Evolutionary conservation across 2,329 filamentous ascomycete genomes (phyloP).

Genomic region (Trichoderma sp.): DNA sequence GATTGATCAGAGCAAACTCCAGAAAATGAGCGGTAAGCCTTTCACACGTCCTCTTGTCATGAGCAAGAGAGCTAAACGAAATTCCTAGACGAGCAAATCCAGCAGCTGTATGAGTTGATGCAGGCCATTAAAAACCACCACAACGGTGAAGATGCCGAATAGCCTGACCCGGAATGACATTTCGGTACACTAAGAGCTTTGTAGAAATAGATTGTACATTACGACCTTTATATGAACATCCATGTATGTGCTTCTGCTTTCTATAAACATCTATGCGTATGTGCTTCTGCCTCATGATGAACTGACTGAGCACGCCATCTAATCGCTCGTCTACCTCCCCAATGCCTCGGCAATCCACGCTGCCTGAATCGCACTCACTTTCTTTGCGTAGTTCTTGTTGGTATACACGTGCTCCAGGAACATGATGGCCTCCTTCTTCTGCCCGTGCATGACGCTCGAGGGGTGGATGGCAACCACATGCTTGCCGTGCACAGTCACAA

Average conservation of each 20-base stretch:
- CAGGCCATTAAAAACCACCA: slow-evolving; percentile 64
- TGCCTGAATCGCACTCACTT: slow-evolving; percentile 63
- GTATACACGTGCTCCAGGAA: slow-evolving; percentile 69
- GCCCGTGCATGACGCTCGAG: slow-evolving; percentile 62
- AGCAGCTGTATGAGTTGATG: slow-evolving; percentile 94
- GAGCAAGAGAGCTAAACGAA: neutral
- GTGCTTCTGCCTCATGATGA: neutral
- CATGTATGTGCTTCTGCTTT: neutral
- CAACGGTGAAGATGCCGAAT: slow-evolving; percentile 36
- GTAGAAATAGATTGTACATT: slow-evolving; percentile 10
- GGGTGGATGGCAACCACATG: slow-evolving; percentile 65
- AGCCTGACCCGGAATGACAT: neutral
- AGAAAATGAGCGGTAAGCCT: slow-evolving; percentile 87
- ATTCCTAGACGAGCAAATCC: slow-evolving; percentile 81
- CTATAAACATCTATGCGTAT: neutral
- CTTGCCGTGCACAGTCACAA: slow-evolving; percentile 61
- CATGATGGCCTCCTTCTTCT: slow-evolving; percentile 68
- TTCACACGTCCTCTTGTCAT: neutral
- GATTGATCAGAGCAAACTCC: slow-evolving; percentile 79
- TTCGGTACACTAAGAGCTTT: neutral
- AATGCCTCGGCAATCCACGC: slow-evolving; percentile 60
- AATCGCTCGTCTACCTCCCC: slow-evolving; percentile 36
- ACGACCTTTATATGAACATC: neutral
- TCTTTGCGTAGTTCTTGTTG: slow-evolving; percentile 67
- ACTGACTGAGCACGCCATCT: neutral